A percentile compares a stretch with the other conserved stretches of the same genome.
These are phyloP conservation scores for Sporormia fimetaria DNA, from an alignment of 495 filamentous ascomycete species.

Conservation along the genomic window DNA sequence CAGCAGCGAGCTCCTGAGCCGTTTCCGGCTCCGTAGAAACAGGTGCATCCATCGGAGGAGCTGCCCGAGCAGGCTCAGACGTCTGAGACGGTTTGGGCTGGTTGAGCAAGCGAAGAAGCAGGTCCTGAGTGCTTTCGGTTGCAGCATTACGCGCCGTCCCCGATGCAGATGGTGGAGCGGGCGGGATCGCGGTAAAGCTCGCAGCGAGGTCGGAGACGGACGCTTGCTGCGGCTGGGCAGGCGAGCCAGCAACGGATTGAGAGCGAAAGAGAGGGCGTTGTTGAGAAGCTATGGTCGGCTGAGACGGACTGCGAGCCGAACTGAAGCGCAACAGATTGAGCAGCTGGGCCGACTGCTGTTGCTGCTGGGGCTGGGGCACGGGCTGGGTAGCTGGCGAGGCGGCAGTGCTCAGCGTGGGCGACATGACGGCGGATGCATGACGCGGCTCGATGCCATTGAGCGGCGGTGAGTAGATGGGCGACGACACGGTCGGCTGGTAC, in stretches of 20 bases:
- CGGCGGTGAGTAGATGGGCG: slow-evolving; percentile 31
- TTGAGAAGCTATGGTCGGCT: slow-evolving; percentile 14
- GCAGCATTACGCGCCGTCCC: slow-evolving; percentile 11
- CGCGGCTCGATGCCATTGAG: slow-evolving; percentile 28
- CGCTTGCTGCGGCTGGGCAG: slow-evolving; percentile 37
- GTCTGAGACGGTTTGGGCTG: slow-evolving; percentile 39
- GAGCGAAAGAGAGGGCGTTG: slow-evolving; percentile 7
- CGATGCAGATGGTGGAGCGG: slow-evolving; percentile 25
- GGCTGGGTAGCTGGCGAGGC: slow-evolving; percentile 37
- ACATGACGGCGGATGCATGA: slow-evolving; percentile 29
- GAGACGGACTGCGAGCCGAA: slow-evolving; percentile 26
- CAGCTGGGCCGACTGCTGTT: slow-evolving; percentile 54
- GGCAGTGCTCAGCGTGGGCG: slow-evolving; percentile 32
- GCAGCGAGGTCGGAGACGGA: slow-evolving; percentile 56
- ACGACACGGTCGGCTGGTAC: slow-evolving; percentile 30
- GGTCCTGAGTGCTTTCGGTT: slow-evolving; percentile 48
- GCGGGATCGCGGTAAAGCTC: slow-evolving; percentile 36
- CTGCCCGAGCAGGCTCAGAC: background rate
- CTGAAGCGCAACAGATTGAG: slow-evolving; percentile 83
- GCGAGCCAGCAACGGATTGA: slow-evolving; percentile 1
- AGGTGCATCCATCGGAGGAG: slow-evolving; percentile 1
- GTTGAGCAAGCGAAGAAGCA: slow-evolving; percentile 54
- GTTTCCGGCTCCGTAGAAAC: slow-evolving; percentile 18
- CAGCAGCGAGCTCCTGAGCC: slow-evolving; percentile 20
- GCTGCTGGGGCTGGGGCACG: slow-evolving; percentile 4